Evolutionary conservation across 2,329 filamentous ascomycete genomes (phyloP).

Genomic region (Epichloe hybrida): DNA sequence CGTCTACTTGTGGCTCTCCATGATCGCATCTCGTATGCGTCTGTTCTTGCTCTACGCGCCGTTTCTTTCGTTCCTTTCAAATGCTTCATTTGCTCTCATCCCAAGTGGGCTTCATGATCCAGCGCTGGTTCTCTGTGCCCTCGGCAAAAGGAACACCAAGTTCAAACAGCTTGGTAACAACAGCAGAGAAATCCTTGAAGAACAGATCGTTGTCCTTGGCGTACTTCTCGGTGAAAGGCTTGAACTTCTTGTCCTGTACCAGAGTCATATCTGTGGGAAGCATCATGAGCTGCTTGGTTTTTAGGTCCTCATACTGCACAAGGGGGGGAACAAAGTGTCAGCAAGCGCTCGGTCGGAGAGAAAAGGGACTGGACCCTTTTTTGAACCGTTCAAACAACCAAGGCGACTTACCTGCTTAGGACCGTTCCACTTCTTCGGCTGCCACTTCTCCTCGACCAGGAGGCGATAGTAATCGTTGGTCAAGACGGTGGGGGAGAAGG

Average conservation of each 20-base stretch:
- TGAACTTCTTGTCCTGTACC: slow-evolving; percentile 78
- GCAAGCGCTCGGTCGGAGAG: slow-evolving; percentile 5
- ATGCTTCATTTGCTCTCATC: slow-evolving; percentile 17
- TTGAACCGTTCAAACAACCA: background rate
- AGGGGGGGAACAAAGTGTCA: background rate
- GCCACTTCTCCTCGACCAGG: slow-evolving; percentile 84
- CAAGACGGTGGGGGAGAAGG: slow-evolving; percentile 73
- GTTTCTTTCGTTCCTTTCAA: background rate
- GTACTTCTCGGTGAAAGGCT: slow-evolving; percentile 68
- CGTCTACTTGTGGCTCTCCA: slow-evolving; percentile 4
- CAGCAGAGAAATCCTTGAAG: slow-evolving; percentile 83
- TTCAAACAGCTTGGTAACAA: slow-evolving; percentile 75
- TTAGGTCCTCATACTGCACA: slow-evolving; percentile 72
- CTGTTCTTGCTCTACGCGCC: background rate
- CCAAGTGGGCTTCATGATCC: slow-evolving; percentile 48
- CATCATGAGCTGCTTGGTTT: slow-evolving; percentile 90
- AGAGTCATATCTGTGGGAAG: slow-evolving; percentile 82
- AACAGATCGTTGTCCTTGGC: slow-evolving; percentile 83
- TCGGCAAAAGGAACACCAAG: slow-evolving; percentile 72
- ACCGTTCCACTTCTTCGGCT: slow-evolving; percentile 81
- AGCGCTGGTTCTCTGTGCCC: slow-evolving; percentile 40
- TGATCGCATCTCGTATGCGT: background rate
- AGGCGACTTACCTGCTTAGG: slow-evolving; percentile 49
- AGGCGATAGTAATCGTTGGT: slow-evolving; percentile 94
- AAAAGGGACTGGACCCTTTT: background rate